Conservation (phyloP, 805 yeast genomes). For the Starmerella asiatica region DNA sequence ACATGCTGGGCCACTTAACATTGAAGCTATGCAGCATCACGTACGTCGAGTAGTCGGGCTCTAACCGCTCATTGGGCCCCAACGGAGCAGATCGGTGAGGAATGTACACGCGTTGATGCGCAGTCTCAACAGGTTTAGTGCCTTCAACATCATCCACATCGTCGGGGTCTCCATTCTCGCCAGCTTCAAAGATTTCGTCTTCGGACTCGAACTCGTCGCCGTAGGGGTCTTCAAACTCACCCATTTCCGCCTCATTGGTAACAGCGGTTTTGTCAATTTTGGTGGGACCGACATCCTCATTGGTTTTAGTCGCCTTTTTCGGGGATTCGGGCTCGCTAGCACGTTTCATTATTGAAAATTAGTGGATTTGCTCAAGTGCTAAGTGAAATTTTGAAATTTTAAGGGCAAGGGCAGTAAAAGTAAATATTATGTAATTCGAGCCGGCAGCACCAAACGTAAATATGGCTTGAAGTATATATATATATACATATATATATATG, state of each 20-base stretch:
- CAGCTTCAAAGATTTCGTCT: constrained; percentile 47
- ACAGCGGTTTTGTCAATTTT: neutral
- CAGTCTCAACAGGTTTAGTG: constrained; percentile 25
- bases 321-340: constrained; percentile 10
- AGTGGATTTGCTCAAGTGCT: neutral
- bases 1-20: constrained; percentile 93
- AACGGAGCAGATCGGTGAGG: constrained; percentile 83
- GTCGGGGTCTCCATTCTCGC: constrained; percentile 79
- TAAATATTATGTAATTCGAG: too few relatives aligned
- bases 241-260: constrained; percentile 27
- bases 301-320: constrained; percentile 9
- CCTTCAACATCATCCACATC: constrained; percentile 46
- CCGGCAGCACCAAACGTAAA: neutral
- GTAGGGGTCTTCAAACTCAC: constrained; percentile 43
- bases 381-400: neutral
- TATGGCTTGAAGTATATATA: neutral
- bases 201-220: constrained; percentile 86
- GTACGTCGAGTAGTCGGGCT: constrained; percentile 91
- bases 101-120: constrained; percentile 40
- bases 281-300: constrained; percentile 4
- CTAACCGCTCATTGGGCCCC: constrained; percentile 90
- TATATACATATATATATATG: too few relatives aligned
- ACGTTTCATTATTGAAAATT: constrained; percentile 12
- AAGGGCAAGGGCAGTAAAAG: neutral
- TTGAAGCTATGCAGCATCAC: constrained; percentile 92